Base-by-base conservation (phyloP, 352 stramenopile genomes). In the Pythium phragmitis region DNA sequence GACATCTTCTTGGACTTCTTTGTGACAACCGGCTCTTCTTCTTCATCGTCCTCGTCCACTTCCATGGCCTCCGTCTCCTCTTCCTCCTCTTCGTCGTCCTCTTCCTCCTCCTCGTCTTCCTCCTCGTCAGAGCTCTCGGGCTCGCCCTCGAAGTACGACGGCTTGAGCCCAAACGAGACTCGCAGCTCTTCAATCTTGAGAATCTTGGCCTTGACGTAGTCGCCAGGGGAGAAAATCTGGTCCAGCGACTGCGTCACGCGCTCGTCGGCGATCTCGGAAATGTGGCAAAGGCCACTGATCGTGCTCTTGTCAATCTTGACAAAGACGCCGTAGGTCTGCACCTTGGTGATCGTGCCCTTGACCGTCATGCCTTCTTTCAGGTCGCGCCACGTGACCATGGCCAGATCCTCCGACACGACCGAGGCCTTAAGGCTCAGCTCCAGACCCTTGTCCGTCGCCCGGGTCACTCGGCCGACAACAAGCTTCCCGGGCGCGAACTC, bases 121-220 rank as follows among this genome's bases (percentile, higher is more conserved):
- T 94, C 85, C 47, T 95, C 86, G 57, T 92, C 85, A 4, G 82
- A 89, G 63, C 82, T 96, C 68, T 96, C 94, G 30, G 89, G 87
- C 36, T 98, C 94, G 56, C 89, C 87, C 17, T 91, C 89, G 70
- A 99, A 98, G 73, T 98, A 98, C 69, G 96, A 98, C 6, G 94
- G 91, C 78, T 99, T 99, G 39, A 99, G 84, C 43, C 96, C 96
- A 34, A 99, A 97, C 30, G 89, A 97, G 33, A 99, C 78, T 41
- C 90, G 87, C 37, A 89, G 85, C 42, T 89, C 73, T 53, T 98
- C 91, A 47, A 98, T 89, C 76, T 98, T 98, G 21, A 99, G 69
- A 37, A 99, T 89, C 62, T 98, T 93, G n/a, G 96, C 87, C 82
- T 98, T 98, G 23, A 98, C 94, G 63, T 98, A 96, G 78, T 99